phyloP scores from a whole-genome alignment of 306 rosid genomes.

The Lupinus albus region DNA sequence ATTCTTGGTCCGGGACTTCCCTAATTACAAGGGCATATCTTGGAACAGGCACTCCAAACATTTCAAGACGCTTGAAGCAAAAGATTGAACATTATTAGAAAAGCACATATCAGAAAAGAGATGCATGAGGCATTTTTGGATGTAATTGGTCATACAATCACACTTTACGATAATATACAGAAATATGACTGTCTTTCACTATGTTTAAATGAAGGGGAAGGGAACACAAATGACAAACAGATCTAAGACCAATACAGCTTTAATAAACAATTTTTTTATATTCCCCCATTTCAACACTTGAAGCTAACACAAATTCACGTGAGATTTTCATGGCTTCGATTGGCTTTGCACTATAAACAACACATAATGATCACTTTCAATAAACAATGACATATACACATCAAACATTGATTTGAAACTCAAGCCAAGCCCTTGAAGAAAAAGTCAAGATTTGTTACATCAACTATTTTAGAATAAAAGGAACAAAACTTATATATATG shows the following conservation, averaged over 20 bases:
- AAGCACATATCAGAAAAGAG: slow-evolving; percentile 32
- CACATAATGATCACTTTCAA: slow-evolving; percentile 25
- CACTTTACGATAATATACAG: slow-evolving; percentile 14
- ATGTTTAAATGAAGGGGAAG: background rate
- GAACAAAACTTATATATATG: background rate
- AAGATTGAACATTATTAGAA: slow-evolving; percentile 44
- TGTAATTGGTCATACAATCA: too few species aligned
- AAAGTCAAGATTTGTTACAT: slow-evolving; percentile 17
- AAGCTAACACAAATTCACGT: slow-evolving; percentile 31
- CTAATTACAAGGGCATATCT: slow-evolving; percentile 92
- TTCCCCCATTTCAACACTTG: slow-evolving; percentile 6
- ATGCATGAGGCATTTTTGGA: slow-evolving; percentile 26
- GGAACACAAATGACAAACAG: slow-evolving; percentile 28
- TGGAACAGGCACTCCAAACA: slow-evolving; percentile 86
- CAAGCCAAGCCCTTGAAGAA: slow-evolving; percentile 14
- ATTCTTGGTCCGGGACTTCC: slow-evolving; percentile 72
- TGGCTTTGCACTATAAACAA: background rate
- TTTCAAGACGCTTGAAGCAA: slow-evolving; percentile 75
- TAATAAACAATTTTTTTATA: too few species aligned
- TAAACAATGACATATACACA: slow-evolving; percentile 23
- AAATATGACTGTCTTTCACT: slow-evolving; percentile 30
- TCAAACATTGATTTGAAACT: too few species aligned
- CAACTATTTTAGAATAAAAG: background rate
- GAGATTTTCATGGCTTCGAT: background rate
- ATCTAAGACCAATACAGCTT: slow-evolving; percentile 30